Conservation (phyloP, 208 protist species). For the Leishmania amazonensis region DNA sequence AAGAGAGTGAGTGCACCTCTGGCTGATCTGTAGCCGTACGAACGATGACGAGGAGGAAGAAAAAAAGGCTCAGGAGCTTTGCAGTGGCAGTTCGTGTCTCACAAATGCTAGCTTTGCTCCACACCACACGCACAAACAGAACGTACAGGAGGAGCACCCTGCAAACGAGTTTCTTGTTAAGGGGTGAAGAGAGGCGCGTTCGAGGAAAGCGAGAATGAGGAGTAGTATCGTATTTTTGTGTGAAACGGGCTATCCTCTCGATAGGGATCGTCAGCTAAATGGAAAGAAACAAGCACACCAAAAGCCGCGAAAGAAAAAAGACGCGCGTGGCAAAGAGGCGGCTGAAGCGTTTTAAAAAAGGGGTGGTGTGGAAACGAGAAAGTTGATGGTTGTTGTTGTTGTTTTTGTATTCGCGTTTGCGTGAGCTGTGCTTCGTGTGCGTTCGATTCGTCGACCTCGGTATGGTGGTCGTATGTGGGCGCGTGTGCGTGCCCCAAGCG, state of each 20-base stretch:
- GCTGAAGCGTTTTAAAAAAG: not conserved
- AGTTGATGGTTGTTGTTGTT: not conserved
- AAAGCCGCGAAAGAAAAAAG: not conserved
- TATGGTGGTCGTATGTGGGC: not conserved
- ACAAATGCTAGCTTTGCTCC: not conserved
- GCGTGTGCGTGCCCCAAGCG: not conserved
- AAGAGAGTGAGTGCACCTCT: not conserved
- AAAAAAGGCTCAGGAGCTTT: not conserved
- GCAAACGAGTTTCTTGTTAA: not conserved
- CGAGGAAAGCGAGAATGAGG: not conserved
- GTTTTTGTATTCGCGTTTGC: not conserved
- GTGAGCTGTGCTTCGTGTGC: not conserved
- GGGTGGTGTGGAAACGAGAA: not conserved
- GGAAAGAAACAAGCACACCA: not conserved
- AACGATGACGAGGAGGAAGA: not conserved
- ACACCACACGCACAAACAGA: not conserved
- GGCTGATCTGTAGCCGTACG: not conserved
- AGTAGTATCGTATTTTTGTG: not conserved
- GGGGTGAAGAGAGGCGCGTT: not conserved
- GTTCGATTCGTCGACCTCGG: not conserved
- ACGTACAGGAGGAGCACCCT: not conserved
- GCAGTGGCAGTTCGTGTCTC: not conserved
- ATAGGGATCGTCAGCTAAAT: not conserved
- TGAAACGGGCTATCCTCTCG: not conserved
- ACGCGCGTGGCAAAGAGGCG: not conserved